Percentiles rank a stretch among this genome's conserved stretches.
phyloP scores from a whole-genome alignment of 805 yeast genomes.

The Wickerhamiella spandovensis region DNA sequence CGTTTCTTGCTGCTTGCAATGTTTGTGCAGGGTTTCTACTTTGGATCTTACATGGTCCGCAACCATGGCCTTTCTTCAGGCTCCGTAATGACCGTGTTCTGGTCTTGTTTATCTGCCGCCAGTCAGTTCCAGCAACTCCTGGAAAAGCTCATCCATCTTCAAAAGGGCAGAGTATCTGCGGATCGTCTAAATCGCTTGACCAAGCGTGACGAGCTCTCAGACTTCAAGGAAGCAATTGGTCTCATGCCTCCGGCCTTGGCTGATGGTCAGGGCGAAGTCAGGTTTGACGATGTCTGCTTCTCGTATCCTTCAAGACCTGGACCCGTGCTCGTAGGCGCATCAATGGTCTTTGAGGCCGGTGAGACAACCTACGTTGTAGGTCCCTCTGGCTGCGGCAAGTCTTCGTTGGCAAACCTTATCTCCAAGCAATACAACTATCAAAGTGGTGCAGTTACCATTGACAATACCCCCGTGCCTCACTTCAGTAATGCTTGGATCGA shows the following conservation, averaged over 20 bases:
- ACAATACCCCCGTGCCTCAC: constrained; percentile 33
- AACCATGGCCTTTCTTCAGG: constrained; percentile 40
- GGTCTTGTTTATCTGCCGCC: constrained; percentile 66
- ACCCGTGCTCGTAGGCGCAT: constrained; percentile 35
- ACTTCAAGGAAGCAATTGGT: constrained; percentile 17
- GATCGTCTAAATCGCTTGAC: constrained; percentile 33
- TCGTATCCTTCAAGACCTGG: constrained; percentile 46
- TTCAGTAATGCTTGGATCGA: constrained; percentile 41
- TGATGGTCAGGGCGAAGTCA: constrained; percentile 5
- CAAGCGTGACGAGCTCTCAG: constrained; percentile 11
- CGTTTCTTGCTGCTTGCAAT: constrained; percentile 49
- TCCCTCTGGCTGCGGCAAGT: constrained; percentile 85
- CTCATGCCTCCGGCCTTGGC: constrained; percentile 7
- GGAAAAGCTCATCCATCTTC: constrained; percentile 44
- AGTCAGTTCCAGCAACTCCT: constrained; percentile 42
- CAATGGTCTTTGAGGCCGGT: constrained; percentile 34
- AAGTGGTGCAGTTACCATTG: constrained; percentile 47
- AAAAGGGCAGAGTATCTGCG: constrained; percentile 62
- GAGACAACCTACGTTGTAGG: constrained; percentile 61
- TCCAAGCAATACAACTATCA: constrained; percentile 41
- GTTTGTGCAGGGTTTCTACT: constrained; percentile 90
- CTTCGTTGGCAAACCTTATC: constrained; percentile 57
- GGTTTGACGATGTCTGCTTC: constrained; percentile 28
- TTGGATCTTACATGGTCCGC: constrained; percentile 58
- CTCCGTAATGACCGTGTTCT: constrained; percentile 67